phyloP scores from a whole-genome alignment of 2,329 filamentous ascomycete species.

The Fusarium foetens region DNA sequence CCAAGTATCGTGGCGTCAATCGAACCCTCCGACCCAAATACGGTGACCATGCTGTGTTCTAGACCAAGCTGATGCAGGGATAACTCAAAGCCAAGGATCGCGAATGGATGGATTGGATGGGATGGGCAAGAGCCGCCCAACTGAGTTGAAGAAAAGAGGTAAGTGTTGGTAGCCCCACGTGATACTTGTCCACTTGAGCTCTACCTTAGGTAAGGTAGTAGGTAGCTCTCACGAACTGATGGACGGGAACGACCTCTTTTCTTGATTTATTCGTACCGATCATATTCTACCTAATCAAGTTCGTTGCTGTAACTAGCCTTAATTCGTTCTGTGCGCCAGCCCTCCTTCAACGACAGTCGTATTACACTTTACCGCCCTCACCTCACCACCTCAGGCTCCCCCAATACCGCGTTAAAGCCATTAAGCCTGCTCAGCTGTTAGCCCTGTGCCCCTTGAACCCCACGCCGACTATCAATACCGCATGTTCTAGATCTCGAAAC shows the following conservation, averaged over 20 bases:
- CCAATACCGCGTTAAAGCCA: conserved; percentile 6
- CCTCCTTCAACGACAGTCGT: conserved; percentile 1
- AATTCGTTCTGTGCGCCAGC: conserved; percentile 1
- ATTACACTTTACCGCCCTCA: conserved; percentile 8
- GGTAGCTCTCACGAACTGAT: conserved; percentile 19
- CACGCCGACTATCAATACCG: conserved; percentile 36
- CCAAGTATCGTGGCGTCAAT: conserved; percentile 11
- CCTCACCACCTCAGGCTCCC: conserved; percentile 1
- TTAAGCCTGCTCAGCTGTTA: conserved; percentile 19
- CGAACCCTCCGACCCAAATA: conserved; percentile 12
- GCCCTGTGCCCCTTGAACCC: conserved; percentile 22
- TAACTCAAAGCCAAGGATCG: conserved; percentile 20
- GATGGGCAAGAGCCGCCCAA: conserved; percentile 20
- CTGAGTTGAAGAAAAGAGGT: background rate
- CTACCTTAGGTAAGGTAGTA: background rate
- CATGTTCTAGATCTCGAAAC: conserved; percentile 29
- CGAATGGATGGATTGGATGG: conserved; percentile 19
- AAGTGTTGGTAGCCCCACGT: conserved; percentile 36
- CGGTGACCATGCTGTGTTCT: conserved; percentile 14
- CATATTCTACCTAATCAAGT: conserved; percentile 11
- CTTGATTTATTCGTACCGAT: conserved; percentile 9
- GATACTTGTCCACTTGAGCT: conserved; percentile 37
- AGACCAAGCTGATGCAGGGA: conserved; percentile 25
- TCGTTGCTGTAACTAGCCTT: background rate
- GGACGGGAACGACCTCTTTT: conserved; percentile 27